phyloP scores from a whole-genome alignment of 2,329 filamentous ascomycete species.

The Talaromyces verruculosus region DNA sequence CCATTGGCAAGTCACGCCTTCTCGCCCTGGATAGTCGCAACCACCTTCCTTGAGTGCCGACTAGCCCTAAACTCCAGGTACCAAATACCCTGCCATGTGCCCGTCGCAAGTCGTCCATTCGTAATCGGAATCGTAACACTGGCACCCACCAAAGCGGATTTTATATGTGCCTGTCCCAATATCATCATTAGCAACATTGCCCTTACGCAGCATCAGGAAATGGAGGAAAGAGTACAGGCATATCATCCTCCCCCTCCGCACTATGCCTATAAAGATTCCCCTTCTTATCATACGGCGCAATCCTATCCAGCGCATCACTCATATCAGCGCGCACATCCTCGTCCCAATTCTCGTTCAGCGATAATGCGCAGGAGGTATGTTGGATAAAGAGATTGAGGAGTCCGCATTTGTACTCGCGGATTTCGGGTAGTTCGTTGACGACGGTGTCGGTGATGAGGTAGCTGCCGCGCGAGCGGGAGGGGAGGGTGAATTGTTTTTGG shows the following conservation, averaged over 20 bases:
- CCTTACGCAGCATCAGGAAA: neutral
- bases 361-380: conserved; percentile 88
- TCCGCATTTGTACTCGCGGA: conserved; percentile 79
- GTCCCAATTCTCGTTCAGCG: conserved; percentile 90
- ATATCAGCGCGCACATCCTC: conserved; percentile 86
- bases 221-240: conserved; percentile 62
- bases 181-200: neutral
- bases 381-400: conserved; percentile 89
- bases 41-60: conserved; percentile 75
- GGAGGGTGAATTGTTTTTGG: conserved; percentile 82
- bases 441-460: conserved; percentile 87
- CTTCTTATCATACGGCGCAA: conserved; percentile 78
- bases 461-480: conserved; percentile 72
- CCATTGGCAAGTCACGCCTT: conserved; percentile 40
- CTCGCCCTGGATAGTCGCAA: conserved; percentile 94
- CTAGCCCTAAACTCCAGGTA: conserved; percentile 82
- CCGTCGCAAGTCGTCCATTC: conserved; percentile 71
- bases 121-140: conserved; percentile 89
- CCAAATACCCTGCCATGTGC: conserved; percentile 74
- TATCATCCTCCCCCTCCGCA: conserved; percentile 87
- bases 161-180: conserved; percentile 73
- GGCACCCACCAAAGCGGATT: conserved; percentile 82
- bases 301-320: conserved; percentile 87
- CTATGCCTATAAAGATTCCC: conserved; percentile 79
- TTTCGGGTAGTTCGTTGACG: conserved; percentile 69